A percentile compares a stretch with the other conserved stretches of the same genome.
These are phyloP conservation scores for Aspergillus ochraceus DNA, from an alignment of 2,329 filamentous ascomycete genomes.

Conservation along the genomic window DNA sequence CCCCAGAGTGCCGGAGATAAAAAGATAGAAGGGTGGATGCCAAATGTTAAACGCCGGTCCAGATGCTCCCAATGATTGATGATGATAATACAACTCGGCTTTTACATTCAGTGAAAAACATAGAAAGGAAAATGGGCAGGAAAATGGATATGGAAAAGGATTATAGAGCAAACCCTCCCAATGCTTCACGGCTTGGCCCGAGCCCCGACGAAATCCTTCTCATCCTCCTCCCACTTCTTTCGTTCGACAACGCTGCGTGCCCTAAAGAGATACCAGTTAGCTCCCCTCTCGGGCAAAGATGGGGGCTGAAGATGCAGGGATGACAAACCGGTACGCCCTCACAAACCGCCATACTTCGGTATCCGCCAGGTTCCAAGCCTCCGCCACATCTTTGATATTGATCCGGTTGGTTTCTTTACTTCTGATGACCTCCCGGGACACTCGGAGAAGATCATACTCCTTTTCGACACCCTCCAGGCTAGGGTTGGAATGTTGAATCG, in stretches of 20 bases:
- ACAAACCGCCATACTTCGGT: slow-evolving; percentile 66
- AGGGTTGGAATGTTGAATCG: slow-evolving; percentile 37
- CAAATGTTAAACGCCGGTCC: not conserved
- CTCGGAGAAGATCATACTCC: slow-evolving; percentile 52
- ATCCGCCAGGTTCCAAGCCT: slow-evolving; percentile 61
- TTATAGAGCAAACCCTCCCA: not conserved
- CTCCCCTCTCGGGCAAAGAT: not conserved
- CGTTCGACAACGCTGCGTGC: slow-evolving; percentile 59
- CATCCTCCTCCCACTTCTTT: slow-evolving; percentile 61
- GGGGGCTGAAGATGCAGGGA: not conserved
- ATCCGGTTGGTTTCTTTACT: slow-evolving; percentile 38
- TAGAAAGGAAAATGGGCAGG: not conserved
- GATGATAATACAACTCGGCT: not conserved
- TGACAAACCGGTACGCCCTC: slow-evolving; percentile 52
- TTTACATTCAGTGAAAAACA: not conserved
- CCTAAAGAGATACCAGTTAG: slow-evolving; percentile 24
- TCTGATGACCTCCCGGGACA: slow-evolving; percentile 48
- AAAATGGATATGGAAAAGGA: not conserved
- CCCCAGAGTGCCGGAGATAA: not conserved
- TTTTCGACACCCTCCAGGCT: slow-evolving; percentile 37
- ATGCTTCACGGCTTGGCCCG: slow-evolving; percentile 21
- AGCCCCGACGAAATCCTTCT: slow-evolving; percentile 55
- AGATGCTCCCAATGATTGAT: not conserved
- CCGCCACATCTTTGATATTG: slow-evolving; percentile 45
- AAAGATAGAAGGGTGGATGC: not conserved